Evolutionary conservation across 805 yeast genomes (phyloP), one percentile per base, ranked within the genome.

Genomic region (Saitoella complicata): DNA sequence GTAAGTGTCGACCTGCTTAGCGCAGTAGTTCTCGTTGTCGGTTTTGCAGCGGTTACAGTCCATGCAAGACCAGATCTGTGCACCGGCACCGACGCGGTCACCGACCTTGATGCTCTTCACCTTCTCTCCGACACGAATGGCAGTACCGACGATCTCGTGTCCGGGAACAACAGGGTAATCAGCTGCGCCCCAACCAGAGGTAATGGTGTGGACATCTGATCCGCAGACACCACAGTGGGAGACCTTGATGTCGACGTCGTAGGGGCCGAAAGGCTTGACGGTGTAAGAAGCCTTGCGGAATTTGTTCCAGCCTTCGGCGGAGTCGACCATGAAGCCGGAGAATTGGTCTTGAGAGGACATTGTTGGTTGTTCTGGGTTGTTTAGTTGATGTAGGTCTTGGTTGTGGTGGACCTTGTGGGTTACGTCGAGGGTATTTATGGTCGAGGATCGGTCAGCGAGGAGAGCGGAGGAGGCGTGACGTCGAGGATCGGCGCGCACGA

Each of bases 1-100:
- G 60, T 78, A 80, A 11, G 87, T 80, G 40, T 64, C 60, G 37
- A 68, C 66, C 9, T 66, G 56, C 10, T 49, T 46, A 11, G 56
- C 42, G 63, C 91, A 80, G 64, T 72, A 73, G 51, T 63, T 67
- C 51, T 77, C 79, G 55, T 75, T 69, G 51, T 66, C 67, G 31
- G 55, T 49, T 13, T 65, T 58, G 67, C 86, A 82, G 54, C 74
- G 66, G 37, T 65, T 54, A 63, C 93, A 82, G 10, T 71, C 63
- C 44, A 66, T 58, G 64, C 91, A 81, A 36, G 80, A 64, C 47
- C 64, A 66, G n/a, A 69, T 65, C 53, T 72, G 76, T 21, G 91
- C 87, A 52, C 93, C 93, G 42, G 80, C 70, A 45, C 88, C 93
- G 29, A 80, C 91, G 50, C 83, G 66, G 49, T 83, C 78, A 44